Base-by-base conservation (phyloP, 2,329 filamentous ascomycete species). In the Penicillium sclerotigenum region DNA sequence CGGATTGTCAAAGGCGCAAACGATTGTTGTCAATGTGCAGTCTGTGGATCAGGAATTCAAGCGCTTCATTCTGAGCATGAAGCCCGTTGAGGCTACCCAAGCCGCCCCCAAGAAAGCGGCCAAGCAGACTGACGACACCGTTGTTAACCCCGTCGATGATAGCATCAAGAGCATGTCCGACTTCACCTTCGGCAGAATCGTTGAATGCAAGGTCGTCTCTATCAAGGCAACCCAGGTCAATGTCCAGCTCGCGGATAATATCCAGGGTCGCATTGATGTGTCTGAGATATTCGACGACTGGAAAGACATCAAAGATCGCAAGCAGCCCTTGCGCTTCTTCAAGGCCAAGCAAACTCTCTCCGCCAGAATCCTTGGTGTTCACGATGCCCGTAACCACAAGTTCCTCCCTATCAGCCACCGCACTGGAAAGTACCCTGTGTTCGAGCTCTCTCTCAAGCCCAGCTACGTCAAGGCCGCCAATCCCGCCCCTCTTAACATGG, bases 201-300 rank as follows among this genome's bases (percentile, higher is more conserved):
- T 87, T 8, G 91, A 89, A 69, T 93, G 89, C 37, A 87, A 83
- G 64, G 84, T 99, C 42, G 83, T 84, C n/a, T 90, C 90, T 0
- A 79, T 97, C 68, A 96, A 96, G 74, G 87, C 87, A 47, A 97
- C 93, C 0, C 94, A 99, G 71, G 79, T 97, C 53, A 97, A 97
- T 64, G 91, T 99, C 6, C 85, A 89, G 63, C 81, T 97, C 48
- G 88, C 90, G 41, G 90, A 95, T 68, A 91, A 91, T 61, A 81
- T 96, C 9, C 90, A 95, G 70, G 94, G 93, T n/a, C 90, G 94
- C 18, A 87, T 99, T 57, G 93, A 97, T 68, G 84, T 94, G 6
- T 95, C 94, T 1, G 91, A 97, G 71, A 77, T 92, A 13, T 99
- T 96, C 71, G 89, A 97, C 71, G 81, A 80, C 11, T 97, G 89